Conservation (phyloP, 2,329 filamentous ascomycete genomes). For the Penicillium brasilianum region DNA sequence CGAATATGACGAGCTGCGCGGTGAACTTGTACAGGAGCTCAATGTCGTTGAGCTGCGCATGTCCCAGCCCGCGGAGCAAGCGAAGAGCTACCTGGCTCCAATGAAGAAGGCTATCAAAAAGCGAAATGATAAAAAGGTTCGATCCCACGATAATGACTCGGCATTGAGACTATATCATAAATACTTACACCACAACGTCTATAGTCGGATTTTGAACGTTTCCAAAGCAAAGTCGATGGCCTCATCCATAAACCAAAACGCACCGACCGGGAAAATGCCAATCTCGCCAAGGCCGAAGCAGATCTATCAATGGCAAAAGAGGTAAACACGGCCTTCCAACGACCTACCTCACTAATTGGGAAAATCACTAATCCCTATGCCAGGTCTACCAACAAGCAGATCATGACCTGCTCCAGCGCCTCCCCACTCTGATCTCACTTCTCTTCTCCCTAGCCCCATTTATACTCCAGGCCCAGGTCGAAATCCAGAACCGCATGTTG, state of each 20-base stretch:
- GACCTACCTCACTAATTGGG: background rate
- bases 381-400: constrained; percentile 77
- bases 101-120: constrained; percentile 85
- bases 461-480: constrained; percentile 71
- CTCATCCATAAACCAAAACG: constrained; percentile 72
- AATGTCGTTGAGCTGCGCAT: constrained; percentile 71
- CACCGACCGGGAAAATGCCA: constrained; percentile 73
- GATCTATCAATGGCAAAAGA: constrained; percentile 70
- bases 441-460: constrained; percentile 76
- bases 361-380: constrained; percentile 18
- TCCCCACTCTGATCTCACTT: constrained; percentile 73
- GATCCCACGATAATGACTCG: background rate
- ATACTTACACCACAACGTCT: background rate
- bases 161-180: background rate
- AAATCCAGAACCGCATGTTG: constrained; percentile 77
- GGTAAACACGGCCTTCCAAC: constrained; percentile 50
- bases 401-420: constrained; percentile 70
- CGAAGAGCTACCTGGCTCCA: constrained; percentile 70
- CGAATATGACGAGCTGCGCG: constrained; percentile 72
- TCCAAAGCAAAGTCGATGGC: constrained; percentile 72
- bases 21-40: constrained; percentile 73
- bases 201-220: constrained; percentile 77
- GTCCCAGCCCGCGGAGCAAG: constrained; percentile 70
- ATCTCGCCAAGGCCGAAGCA: constrained; percentile 71
- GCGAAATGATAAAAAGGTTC: constrained; percentile 75